These are phyloP conservation scores for Sporobolomyces roseus DNA, from an alignment of 768 basidiomycete species.

Conservation along the genomic window DNA sequence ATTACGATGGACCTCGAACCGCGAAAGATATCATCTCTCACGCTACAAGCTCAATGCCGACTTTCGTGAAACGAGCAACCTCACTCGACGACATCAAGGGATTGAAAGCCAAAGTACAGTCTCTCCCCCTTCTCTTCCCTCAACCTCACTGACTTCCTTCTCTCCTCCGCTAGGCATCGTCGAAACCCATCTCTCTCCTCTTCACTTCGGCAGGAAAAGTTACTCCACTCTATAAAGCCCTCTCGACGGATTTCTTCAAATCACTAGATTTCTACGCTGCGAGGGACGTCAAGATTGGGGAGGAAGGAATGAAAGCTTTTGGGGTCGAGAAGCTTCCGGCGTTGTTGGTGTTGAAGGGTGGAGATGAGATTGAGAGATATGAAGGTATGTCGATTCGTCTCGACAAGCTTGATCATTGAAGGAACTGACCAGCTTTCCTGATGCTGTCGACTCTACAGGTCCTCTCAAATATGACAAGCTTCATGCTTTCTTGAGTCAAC, in stretches of 20 bases:
- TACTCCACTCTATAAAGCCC: constrained; percentile 45
- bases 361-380: constrained; percentile 32
- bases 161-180: constrained; percentile 15
- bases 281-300: constrained; percentile 37
- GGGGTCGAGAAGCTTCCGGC: constrained; percentile 42
- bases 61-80: constrained; percentile 38
- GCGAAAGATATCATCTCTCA: constrained; percentile 41
- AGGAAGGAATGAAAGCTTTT: constrained; percentile 29
- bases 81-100: constrained; percentile 28
- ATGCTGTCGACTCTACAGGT: constrained; percentile 5
- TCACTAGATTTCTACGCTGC: constrained; percentile 43
- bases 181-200: constrained; percentile 43
- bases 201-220: constrained; percentile 43
- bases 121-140: neutral
- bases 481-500: constrained; percentile 24
- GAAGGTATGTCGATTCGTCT: constrained; percentile 25
- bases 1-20: constrained; percentile 40
- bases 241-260: constrained; percentile 43
- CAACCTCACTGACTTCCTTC: neutral
- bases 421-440: too few species aligned
- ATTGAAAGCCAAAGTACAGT: constrained; percentile 23
- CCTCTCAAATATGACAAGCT: constrained; percentile 39
- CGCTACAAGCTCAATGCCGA: constrained; percentile 42
- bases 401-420: neutral
- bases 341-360: constrained; percentile 29